These are phyloP conservation scores for Russula emetica DNA, from an alignment of 768 basidiomycete genomes.

Conservation along the genomic window DNA sequence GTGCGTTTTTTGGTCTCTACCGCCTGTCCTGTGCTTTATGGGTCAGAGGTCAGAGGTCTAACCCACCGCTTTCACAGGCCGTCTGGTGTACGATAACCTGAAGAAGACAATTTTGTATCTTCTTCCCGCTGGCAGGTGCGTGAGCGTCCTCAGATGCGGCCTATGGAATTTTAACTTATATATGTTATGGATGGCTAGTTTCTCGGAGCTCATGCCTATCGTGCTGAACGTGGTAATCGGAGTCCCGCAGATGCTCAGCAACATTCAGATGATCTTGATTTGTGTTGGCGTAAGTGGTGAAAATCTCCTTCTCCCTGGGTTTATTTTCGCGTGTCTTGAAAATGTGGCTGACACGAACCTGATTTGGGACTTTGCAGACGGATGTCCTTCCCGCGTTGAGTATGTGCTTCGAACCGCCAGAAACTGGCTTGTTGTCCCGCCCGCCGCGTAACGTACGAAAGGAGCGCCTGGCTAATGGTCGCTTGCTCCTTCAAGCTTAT, in stretches of 20 bases:
- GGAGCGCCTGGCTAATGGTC: constrained; percentile 52
- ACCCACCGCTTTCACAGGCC: constrained; percentile 31
- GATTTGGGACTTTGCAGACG: constrained; percentile 33
- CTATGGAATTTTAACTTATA: neutral
- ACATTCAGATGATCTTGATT: constrained; percentile 47
- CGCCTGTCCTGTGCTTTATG: neutral
- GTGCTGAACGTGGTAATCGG: constrained; percentile 46
- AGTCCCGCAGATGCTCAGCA: constrained; percentile 42
- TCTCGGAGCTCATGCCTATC: constrained; percentile 60
- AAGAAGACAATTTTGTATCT: constrained; percentile 53
- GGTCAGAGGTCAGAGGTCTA: neutral
- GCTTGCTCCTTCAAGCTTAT: constrained; percentile 54
- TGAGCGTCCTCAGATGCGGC: too few relatives aligned
- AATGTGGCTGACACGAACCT: neutral
- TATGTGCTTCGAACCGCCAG: constrained; percentile 57
- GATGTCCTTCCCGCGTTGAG: constrained; percentile 54
- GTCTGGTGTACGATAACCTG: constrained; percentile 61
- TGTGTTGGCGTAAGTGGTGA: constrained; percentile 39
- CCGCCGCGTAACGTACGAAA: constrained; percentile 53
- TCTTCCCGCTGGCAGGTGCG: constrained; percentile 47
- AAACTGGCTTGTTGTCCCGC: constrained; percentile 51
- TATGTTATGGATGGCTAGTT: constrained; percentile 34
- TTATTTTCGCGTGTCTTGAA: too few relatives aligned
- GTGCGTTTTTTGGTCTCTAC: constrained; percentile 29
- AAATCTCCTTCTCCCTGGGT: neutral